Percentiles rank a stretch among this genome's conserved stretches.
Conservation (phyloP, 805 yeast genomes). For the Candida patagonica region DNA sequence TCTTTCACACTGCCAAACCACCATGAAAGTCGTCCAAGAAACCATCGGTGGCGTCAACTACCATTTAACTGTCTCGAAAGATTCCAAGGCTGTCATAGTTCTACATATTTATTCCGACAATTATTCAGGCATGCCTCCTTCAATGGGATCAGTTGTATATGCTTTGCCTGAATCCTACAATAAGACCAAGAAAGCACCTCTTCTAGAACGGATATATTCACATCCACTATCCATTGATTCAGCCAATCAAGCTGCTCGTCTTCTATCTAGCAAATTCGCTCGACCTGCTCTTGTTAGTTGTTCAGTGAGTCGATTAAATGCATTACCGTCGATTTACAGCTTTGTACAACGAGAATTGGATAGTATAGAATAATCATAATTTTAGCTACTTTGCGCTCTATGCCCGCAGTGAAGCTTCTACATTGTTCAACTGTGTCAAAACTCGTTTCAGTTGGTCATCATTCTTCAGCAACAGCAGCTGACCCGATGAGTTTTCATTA, state of each 20-base stretch:
- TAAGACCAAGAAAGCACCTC: neutral
- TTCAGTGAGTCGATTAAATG: conserved; percentile 1
- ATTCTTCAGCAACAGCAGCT: neutral
- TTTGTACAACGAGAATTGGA: neutral
- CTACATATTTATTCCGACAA: conserved; percentile 4
- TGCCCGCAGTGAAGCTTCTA: neutral
- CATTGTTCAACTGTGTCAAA: neutral
- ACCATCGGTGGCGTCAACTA: conserved; percentile 1
- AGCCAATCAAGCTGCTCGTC: conserved; percentile 14
- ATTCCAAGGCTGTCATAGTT: conserved; percentile 6
- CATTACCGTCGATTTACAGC: neutral
- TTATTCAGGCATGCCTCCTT: conserved; percentile 4
- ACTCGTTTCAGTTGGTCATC: neutral
- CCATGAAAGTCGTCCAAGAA: conserved; percentile 2
- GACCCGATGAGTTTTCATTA: neutral
- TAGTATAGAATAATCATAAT: neutral
- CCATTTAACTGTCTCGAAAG: conserved; percentile 12
- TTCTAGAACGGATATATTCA: conserved; percentile 9
- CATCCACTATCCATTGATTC: conserved; percentile 11
- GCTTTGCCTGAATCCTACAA: conserved; percentile 7
- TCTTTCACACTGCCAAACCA: no score
- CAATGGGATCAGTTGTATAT: conserved; percentile 14
- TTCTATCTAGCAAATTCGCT: conserved; percentile 9
- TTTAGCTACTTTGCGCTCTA: no score
- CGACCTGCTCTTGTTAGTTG: conserved; percentile 15